Evolutionary conservation across 2,329 filamentous ascomycete genomes (phyloP), one percentile per base, ranked within the genome.

Genomic region (Bimuria novae-zelandiae): DNA sequence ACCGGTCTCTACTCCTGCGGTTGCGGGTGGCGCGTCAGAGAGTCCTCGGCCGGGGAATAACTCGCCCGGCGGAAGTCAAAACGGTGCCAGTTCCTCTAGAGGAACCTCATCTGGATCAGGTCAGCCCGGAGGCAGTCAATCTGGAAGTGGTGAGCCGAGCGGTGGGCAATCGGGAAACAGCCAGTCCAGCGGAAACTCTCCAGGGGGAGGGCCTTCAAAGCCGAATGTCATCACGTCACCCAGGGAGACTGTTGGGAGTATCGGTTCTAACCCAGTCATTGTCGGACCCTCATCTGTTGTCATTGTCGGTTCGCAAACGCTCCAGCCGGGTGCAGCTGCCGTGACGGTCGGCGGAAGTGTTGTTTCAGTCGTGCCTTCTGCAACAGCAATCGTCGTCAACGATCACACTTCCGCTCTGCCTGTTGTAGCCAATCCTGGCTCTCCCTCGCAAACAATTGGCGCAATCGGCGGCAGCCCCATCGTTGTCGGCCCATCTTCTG

Each of bases 291-390:
- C 69, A 7, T 70, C 72, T 8, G 57, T 64, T 7, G 65, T 76
- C 16, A 51, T 70, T 4, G 59, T 76, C 12, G 72, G 65, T 14
- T 64, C 69, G 8, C 69, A 75, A 32, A 73, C 66, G 3, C 58
- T 77, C 3, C 42, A 47, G 14, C 68, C 74, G 12, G 73, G 72
- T 14, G 71, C 71, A 2, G 52, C 66, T 4, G 59, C 67, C 3
- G 62, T 75, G 21, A 73, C 67, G 0, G 65, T 77, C 7, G 68
- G 68, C 45, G 75, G 62, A 8, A 76, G 69, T 5, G 64, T 56
- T 7, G 46, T 75, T 1, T 71, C 67, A 2, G 59, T 75, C 2
- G 60, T 61, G 19, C 67, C 71, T 17, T 76, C 70, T 25, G 75
- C 64, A 12, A 69, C 68, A 21, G 74, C 71, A 6, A 54, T 77